Evolutionary conservation across 352 stramenopile species (phyloP).

Genomic region (Phytopythium aichiense): DNA sequence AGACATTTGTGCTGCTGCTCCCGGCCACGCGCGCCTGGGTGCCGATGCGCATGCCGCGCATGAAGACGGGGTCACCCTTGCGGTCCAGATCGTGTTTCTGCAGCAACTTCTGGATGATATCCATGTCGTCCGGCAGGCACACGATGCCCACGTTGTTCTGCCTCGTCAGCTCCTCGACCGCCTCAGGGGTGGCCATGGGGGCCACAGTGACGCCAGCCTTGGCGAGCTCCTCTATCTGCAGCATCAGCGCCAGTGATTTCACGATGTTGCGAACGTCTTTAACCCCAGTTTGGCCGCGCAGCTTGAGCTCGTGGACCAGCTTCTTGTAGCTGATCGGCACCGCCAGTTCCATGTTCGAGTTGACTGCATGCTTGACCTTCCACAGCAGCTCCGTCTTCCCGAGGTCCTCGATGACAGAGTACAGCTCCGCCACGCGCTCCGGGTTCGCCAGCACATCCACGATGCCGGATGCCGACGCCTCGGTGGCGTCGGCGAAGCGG

Average conservation of each 20-base stretch:
- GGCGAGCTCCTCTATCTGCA: slow-evolving; percentile 60
- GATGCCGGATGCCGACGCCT: slow-evolving; percentile 9
- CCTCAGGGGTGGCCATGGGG: slow-evolving; percentile 38
- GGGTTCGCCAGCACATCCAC: slow-evolving; percentile 37
- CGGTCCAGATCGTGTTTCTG: slow-evolving; percentile 56
- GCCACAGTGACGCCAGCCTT: slow-evolving; percentile 40
- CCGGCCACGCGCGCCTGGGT: slow-evolving; percentile 23
- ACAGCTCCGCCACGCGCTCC: slow-evolving; percentile 67
- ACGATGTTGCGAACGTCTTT: slow-evolving; percentile 54
- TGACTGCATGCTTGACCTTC: slow-evolving; percentile 71
- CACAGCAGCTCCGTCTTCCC: slow-evolving; percentile 70
- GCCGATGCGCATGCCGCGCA: slow-evolving; percentile 60
- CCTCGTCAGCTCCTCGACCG: slow-evolving; percentile 50
- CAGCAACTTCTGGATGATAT: slow-evolving; percentile 37
- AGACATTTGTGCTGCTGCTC: background rate
- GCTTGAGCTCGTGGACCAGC: slow-evolving; percentile 47
- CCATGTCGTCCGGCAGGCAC: slow-evolving; percentile 31
- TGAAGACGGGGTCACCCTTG: slow-evolving; percentile 49
- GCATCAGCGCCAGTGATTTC: slow-evolving; percentile 38
- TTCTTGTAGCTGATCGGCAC: slow-evolving; percentile 38
- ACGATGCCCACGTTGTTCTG: slow-evolving; percentile 54
- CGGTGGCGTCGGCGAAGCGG: slow-evolving; percentile 12
- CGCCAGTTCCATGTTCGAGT: slow-evolving; percentile 48
- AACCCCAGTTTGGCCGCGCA: slow-evolving; percentile 39
- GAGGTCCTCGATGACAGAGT: slow-evolving; percentile 50